Percentiles rank a stretch among this genome's conserved stretches.
Conservation (phyloP, 2,329 filamentous ascomycete genomes). For the Drechslerella dactyloides region DNA sequence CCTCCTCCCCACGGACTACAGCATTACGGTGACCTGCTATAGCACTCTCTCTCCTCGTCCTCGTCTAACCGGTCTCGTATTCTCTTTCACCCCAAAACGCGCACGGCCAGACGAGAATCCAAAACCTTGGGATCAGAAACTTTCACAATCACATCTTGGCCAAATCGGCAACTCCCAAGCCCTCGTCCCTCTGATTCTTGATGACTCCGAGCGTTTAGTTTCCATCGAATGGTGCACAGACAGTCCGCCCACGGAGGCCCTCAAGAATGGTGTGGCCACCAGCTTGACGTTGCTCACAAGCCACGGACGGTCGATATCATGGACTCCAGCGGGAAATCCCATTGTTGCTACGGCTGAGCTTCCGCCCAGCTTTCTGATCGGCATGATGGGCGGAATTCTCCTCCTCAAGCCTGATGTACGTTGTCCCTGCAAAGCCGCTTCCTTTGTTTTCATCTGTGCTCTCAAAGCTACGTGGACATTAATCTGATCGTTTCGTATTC, state of each 20-base stretch:
- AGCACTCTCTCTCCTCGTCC: not conserved
- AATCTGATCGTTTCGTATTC: too few relatives aligned
- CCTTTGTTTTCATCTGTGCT: too few relatives aligned
- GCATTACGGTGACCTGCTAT: not conserved
- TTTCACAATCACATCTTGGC: not conserved
- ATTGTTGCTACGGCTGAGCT: too few relatives aligned
- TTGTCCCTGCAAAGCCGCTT: too few relatives aligned
- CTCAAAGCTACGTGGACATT: too few relatives aligned
- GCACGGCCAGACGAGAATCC: not conserved
- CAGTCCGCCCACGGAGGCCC: not conserved
- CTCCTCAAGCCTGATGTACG: too few relatives aligned
- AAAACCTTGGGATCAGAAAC: not conserved
- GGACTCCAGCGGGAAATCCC: too few relatives aligned
- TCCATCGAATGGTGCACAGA: not conserved
- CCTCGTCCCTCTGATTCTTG: not conserved
- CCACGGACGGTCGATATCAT: not conserved
- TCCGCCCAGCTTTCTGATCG: too few relatives aligned
- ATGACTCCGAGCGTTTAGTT: not conserved
- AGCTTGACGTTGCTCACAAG: too few relatives aligned
- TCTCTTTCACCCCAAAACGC: not conserved
- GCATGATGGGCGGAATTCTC: too few relatives aligned
- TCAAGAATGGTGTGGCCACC: not conserved
- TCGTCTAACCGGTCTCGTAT: not conserved
- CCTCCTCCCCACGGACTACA: not conserved
- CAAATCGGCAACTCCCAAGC: not conserved